phyloP scores from a whole-genome alignment of 2,329 filamentous ascomycete species.

The Penicillium sp. region DNA sequence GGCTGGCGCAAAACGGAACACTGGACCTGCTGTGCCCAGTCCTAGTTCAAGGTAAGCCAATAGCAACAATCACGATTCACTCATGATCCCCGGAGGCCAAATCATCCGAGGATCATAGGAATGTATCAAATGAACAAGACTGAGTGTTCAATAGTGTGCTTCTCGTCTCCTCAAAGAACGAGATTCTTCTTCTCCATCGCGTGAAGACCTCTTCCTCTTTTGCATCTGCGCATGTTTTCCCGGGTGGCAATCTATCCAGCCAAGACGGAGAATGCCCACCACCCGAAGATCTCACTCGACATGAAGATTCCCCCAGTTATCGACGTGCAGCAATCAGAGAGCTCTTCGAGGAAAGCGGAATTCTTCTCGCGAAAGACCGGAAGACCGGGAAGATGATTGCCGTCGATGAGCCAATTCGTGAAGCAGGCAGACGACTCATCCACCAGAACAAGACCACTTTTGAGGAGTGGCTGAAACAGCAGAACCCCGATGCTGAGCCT shows the following conservation, averaged over 20 bases:
- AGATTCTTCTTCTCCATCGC: conserved; percentile 82
- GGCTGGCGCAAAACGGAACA: conserved; percentile 24
- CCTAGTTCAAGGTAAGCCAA: conserved; percentile 60
- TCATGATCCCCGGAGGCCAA: not conserved
- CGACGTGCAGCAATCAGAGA: conserved; percentile 81
- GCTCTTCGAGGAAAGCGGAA: conserved; percentile 92
- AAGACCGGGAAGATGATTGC: conserved; percentile 54
- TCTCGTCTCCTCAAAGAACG: conserved; percentile 78
- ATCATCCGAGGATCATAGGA: not conserved
- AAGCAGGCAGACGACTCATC: conserved; percentile 63
- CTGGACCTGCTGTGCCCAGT: conserved; percentile 48
- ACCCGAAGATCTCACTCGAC: conserved; percentile 52
- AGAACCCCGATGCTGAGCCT: conserved; percentile 36
- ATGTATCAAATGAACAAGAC: not conserved
- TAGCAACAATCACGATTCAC: not conserved
- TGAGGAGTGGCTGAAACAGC: conserved; percentile 56
- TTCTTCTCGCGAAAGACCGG: conserved; percentile 62
- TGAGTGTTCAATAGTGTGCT: conserved; percentile 59
- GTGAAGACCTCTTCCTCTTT: conserved; percentile 80
- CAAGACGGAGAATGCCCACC: conserved; percentile 66
- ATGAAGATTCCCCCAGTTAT: conserved; percentile 70
- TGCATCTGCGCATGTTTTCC: conserved; percentile 90
- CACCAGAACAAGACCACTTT: conserved; percentile 66
- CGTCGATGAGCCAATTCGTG: conserved; percentile 57
- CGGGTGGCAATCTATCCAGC: conserved; percentile 72